Base-by-base conservation (phyloP, 768 basidiomycete species). In the Podaxis mareebaensis region DNA sequence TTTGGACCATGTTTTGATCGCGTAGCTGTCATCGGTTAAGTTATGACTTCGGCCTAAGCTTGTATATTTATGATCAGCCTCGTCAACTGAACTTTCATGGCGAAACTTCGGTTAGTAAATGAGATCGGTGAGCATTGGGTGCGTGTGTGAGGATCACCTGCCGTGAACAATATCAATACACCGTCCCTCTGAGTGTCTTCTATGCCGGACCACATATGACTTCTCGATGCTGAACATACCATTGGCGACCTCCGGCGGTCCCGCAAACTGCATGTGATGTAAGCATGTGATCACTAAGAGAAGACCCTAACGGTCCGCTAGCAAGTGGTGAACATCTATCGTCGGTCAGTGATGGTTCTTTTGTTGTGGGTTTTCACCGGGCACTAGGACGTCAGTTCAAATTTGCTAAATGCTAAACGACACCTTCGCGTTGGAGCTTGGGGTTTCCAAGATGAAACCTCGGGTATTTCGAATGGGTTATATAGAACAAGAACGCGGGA, bases 361-460 rank as follows among this genome's bases (percentile, higher is more conserved):
- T 49, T 42, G 11, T 26, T 46, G 20, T 20, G n/a, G 42, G 44
- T 46, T 20, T 15, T 46, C 44, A 46, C 44, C 10, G 17, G 44
- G 44, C 7, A 4, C 33, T 33, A 44, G 40, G 52, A 49, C 17
- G 15, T 22, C 53, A 30, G 30, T 28, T 42, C 28, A 42, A 22
- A 38, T 49, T 62, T 51, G 10, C 42, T 53, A 24, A 42, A 53
- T 53, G n/a, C 39, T 53, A 11, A 7, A 61, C 36, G 44, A 11
- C 13, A 10, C 24, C 36, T 42, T 63, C 44, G 22, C 40, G 36
- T 58, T 30, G 49, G 60, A 53, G 60, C 36, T 17, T 33, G 58
- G 58, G 17, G 28, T 30, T 53, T 44, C 52, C 13, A 26, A 36
- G 64, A 60, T 52, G 26, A 65, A 65, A 56, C 44, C 36, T 60